These are phyloP conservation scores for Silene coronaria DNA, from an alignment of 179 eudicot genomes.

Conservation along the genomic window DNA sequence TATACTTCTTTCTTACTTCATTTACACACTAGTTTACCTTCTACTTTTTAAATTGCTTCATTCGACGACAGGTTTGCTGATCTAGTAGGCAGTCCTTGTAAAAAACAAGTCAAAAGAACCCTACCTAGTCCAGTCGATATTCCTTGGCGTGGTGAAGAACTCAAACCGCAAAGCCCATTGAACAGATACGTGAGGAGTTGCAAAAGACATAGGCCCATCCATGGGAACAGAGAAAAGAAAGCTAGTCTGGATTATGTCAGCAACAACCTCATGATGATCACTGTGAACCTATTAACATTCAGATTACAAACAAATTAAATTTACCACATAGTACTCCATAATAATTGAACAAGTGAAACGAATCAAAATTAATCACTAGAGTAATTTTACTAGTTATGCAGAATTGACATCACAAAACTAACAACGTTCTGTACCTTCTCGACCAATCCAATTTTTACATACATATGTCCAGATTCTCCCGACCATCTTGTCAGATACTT, in stretches of 20 bases:
- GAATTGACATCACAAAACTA: neutral
- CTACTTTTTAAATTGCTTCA: neutral
- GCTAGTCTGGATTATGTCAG: constrained; percentile 86
- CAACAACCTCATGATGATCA: constrained; percentile 82
- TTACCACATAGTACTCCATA: neutral
- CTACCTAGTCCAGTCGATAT: constrained; percentile 85
- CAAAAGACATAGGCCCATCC: constrained; percentile 93
- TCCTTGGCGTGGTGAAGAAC: constrained; percentile 74
- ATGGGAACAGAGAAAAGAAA: constrained; percentile 82
- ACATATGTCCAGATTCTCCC: neutral
- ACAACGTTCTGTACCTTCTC: neutral
- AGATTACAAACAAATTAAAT: neutral
- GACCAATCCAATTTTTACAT: neutral
- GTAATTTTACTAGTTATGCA: neutral
- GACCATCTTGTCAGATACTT: neutral
- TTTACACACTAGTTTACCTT: neutral
- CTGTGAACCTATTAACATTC: constrained; percentile 53
- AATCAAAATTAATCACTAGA: neutral
- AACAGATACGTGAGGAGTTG: constrained; percentile 71
- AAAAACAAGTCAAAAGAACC: neutral
- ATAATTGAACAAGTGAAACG: neutral
- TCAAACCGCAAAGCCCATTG: constrained; percentile 89
- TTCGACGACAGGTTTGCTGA: neutral
- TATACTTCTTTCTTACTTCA: neutral
- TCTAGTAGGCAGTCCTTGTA: neutral